Evolutionary conservation across 2,329 filamentous ascomycete genomes (phyloP), one percentile per base, ranked within the genome.

Genomic region (Alternaria panax): DNA sequence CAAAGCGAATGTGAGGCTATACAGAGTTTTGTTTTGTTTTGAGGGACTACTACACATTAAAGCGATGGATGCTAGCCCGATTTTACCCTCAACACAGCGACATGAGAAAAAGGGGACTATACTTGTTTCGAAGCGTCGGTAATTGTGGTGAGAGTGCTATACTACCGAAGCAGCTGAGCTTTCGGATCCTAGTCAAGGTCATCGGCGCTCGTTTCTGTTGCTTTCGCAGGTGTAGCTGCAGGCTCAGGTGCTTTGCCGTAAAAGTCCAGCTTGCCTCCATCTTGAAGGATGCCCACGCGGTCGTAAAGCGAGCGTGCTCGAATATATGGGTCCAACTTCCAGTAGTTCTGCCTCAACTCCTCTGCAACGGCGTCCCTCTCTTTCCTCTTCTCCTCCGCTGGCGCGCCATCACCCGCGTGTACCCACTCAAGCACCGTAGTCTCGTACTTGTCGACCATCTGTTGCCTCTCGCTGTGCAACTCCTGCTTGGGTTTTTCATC

Each of bases 251-350:
- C 66, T 57, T 74, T 66, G 16, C 85, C 84, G 71, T 96, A 95
- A 78, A 92, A 93, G 34, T 91, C 81, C 42, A 94, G 79, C 72
- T 84, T 84, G 1, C 93, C 93, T 11, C 83, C 87, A 1, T 83
- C 79, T 60, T 86, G 81, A 45, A 98, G 83, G 60, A 95, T 81
- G 1, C 93, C 92, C 12, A 84, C 85, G 60, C 95, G 87, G 54
- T 99, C 95, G 70, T 97, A 97, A 61, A 92, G 79, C n/a, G 89
- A 91, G 71, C 90, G 85, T 12, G 93, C 92, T 38, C 95, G 85
- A 28, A 98, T 76, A 76, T 94, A 96, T 0, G 92, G 92, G 79
- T 99, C 95, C 52, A 97, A 78, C 38, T 85, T 84, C 94, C 95
- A 99, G 80, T 98, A 99, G 68, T 91, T 91, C 47, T 85, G 83